Evolutionary conservation across 495 filamentous ascomycete species (phyloP).

Genomic region (Penicillium arizonense): DNA sequence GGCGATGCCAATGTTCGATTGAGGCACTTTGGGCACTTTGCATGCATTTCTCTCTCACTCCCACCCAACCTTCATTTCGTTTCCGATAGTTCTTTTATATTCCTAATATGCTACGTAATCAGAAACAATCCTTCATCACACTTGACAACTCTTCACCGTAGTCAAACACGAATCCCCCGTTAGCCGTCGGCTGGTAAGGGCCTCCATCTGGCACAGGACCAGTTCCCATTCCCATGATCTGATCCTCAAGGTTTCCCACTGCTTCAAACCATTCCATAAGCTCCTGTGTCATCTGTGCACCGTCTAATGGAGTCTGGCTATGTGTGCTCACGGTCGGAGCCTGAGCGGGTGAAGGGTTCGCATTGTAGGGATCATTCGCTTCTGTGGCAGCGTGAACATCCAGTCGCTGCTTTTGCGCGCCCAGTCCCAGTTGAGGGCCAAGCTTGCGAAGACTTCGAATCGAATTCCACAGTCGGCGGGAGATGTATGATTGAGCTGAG

Average conservation of each 20-base stretch:
- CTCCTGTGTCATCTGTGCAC: slow-evolving; percentile 39
- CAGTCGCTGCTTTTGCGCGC: slow-evolving; percentile 23
- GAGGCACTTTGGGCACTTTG: too few species aligned
- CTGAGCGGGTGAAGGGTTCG: not conserved
- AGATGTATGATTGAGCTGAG: slow-evolving; percentile 54
- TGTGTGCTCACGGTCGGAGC: slow-evolving; percentile 11
- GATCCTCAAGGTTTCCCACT: slow-evolving; percentile 36
- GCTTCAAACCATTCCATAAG: slow-evolving; percentile 45
- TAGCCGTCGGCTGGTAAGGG: slow-evolving; percentile 21
- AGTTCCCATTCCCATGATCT: slow-evolving; percentile 35
- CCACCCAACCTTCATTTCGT: too few species aligned
- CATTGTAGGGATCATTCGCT: not conserved
- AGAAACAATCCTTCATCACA: slow-evolving; percentile 42
- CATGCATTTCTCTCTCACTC: too few species aligned
- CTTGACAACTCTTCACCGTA: slow-evolving; percentile 39
- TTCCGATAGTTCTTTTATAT: too few species aligned
- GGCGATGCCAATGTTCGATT: too few species aligned
- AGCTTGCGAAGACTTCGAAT: slow-evolving; percentile 53
- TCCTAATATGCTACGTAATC: not conserved
- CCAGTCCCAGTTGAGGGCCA: slow-evolving; percentile 51
- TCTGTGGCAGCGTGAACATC: not conserved
- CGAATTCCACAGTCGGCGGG: slow-evolving; percentile 60
- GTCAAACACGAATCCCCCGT: slow-evolving; percentile 28
- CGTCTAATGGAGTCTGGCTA: slow-evolving; percentile 31
- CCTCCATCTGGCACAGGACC: slow-evolving; percentile 18